Conservation (phyloP, 305 asterid genomes). For the Ajuga reptans region DNA sequence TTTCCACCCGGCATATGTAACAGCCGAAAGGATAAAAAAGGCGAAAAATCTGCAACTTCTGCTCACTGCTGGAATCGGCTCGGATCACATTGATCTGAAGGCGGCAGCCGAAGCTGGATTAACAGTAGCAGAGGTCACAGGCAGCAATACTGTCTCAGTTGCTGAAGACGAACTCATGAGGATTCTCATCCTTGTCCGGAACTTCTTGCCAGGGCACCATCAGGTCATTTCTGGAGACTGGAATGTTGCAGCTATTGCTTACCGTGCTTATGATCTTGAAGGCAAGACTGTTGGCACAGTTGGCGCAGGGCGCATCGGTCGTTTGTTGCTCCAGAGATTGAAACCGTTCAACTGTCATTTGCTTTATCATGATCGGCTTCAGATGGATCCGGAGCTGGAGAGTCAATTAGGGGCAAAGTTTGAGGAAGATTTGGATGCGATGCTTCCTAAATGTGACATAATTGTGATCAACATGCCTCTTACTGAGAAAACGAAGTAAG, state of each 20-base stretch:
- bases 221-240: constrained; percentile 82
- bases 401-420: constrained; percentile 61
- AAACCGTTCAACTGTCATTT: constrained; percentile 85
- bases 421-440: constrained; percentile 80
- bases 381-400: constrained; percentile 70
- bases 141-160: constrained; percentile 82
- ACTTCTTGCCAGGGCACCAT: constrained; percentile 81
- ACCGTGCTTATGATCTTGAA: constrained; percentile 90
- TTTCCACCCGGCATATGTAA: constrained; percentile 90
- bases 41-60: constrained; percentile 77
- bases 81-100: constrained; percentile 83
- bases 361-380: constrained; percentile 77
- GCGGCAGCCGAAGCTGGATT: constrained; percentile 95
- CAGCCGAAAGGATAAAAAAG: constrained; percentile 85
- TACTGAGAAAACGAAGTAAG: constrained; percentile 83
- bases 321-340: constrained; percentile 71
- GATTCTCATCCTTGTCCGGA: constrained; percentile 80
- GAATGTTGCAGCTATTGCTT: constrained; percentile 79
- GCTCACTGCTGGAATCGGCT: constrained; percentile 94
- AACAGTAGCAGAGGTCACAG: constrained; percentile 96
- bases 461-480: constrained; percentile 83
- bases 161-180: constrained; percentile 98
- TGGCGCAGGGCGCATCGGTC: constrained; percentile 91
- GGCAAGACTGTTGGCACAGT: constrained; percentile 97
- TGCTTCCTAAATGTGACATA: constrained; percentile 94